Evolutionary conservation across 2,329 filamentous ascomycete genomes (phyloP).

Genomic region (Aspergillus sp.): DNA sequence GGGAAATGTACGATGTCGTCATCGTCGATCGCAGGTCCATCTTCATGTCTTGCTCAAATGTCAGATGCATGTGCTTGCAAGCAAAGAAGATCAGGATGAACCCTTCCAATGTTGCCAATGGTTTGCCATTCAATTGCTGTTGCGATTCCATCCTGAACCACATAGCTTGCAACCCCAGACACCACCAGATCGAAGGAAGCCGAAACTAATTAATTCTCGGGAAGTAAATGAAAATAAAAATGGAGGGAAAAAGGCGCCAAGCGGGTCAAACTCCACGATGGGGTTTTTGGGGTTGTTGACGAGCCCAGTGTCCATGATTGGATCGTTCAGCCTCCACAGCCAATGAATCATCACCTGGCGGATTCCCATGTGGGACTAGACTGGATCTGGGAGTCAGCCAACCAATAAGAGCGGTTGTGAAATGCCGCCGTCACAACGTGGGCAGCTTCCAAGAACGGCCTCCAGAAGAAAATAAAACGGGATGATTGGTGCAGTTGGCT

Average conservation of each 20-base stretch:
- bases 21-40: conserved; percentile 2
- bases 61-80: neutral
- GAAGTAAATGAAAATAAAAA: conserved; percentile 2
- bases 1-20: conserved; percentile 11
- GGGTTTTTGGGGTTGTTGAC: too few relatives aligned
- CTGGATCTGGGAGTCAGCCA: neutral
- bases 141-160: too few relatives aligned
- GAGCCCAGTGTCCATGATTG: too few relatives aligned
- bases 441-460: conserved; percentile 1
- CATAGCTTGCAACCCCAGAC: too few relatives aligned
- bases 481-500: too few relatives aligned
- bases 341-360: conserved; percentile 14
- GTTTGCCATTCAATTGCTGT: too few relatives aligned
- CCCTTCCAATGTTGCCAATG: too few relatives aligned
- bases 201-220: too few relatives aligned
- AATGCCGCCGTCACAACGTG: neutral
- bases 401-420: neutral
- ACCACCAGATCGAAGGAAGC: too few relatives aligned
- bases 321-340: neutral
- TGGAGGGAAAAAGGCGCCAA: conserved; percentile 1
- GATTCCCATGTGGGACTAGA: conserved; percentile 20
- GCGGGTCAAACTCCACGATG: conserved; percentile 1
- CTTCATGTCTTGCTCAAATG: neutral
- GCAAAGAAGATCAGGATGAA: too few relatives aligned
- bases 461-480: neutral